Base-by-base conservation (phyloP, 2,329 filamentous ascomycete genomes). In the Leptographium procerum region DNA sequence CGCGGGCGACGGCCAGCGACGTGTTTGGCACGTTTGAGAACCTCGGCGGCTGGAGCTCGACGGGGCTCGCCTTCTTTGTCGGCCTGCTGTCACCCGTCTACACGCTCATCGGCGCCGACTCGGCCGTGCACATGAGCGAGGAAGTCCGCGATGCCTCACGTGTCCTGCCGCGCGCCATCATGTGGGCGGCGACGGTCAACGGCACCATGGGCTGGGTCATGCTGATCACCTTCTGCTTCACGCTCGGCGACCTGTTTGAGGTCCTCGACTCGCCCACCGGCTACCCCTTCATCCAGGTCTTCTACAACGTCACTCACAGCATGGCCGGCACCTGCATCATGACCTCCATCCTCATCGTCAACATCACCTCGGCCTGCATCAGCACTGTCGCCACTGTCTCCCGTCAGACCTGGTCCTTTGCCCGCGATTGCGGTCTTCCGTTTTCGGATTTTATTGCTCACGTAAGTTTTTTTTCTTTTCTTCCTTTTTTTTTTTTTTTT, bases 261-360 rank as follows among this genome's bases (percentile, higher is more conserved):
- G 56, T 63, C 19, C 47, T 66, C 57, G 52, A 61, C 22, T 74
- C 73, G 0, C 71, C 72, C 0, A 80, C 79, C 0, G 75, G 74
- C 1, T 81, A 79, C 53, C 81, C 83, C 0, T 83, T 83, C 61
- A 83, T 86, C 64, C 73, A 82, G 55, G 75, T 84, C 26, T 83
- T 83, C 59, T 73, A 73, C 61, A 73, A 80, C 40, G 75, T 75
- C 1, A 78, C 79, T 2, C 68, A 73, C 1, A 77, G 74, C 22
- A 66, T 72, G 2, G 73, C 72, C 1, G 79, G 75, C 0, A 75
- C 79, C 0, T 74, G 75, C 1, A 73, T 76, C 24, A 80, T 82
- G 75, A 71, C 74, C 0, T 66, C 72, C 5, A 72, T 83, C 22
- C 67, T 82, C 3, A 71, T 80, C 4, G 66, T 80, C 22, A 75